Evolutionary conservation across 192 early-diverging fungal species (phyloP), one percentile per base, ranked within the genome.

Genomic region (Geranomyces variabilis): DNA sequence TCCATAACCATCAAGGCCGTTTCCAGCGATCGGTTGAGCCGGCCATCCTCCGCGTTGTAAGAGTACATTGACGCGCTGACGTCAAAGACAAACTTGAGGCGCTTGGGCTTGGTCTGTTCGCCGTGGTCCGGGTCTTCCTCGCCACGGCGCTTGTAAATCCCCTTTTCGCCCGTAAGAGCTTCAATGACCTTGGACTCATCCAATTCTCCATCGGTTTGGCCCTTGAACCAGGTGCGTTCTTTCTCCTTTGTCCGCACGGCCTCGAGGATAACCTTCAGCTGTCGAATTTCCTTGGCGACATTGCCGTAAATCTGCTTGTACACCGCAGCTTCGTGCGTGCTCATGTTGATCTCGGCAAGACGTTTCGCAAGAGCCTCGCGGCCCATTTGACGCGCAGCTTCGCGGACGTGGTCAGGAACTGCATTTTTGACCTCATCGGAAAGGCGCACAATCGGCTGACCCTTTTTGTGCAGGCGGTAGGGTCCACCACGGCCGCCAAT

Each of bases 61-160:
- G 74, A 49, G 22, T 70, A 64, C 76, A 84, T 77, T 62, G 76
- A 77, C 61, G 89, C 92, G 41, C 83, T 86, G 31, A 93, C 71
- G 81, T 93, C 92, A 82, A 93, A 93, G 17, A 90, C 87, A 80
- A 93, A 89, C 64, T 81, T 84, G 77, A 93, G 82, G 51, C 84
- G 76, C 74, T 93, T 93, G 22, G 92, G 92, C 57, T 87, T 89
- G 26, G 90, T 81, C 67, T 91, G 89, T 30, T 85, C 79, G 19
- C 88, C 88, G 63, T 88, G 84, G 36, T 90, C 89, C 5, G 84
- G 84, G 46, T 89, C 86, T 61, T 91, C 86, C 17, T 92, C 90
- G n/a, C 92, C 92, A 34, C 92, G 82, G 8, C 87, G 79, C 77
- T 93, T 93, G 77, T 92, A 93, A 62, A 93, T 92, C 34, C 87